phyloP scores from a whole-genome alignment of 2,329 filamentous ascomycete genomes.

The Ceratocystis lukuohia region DNA sequence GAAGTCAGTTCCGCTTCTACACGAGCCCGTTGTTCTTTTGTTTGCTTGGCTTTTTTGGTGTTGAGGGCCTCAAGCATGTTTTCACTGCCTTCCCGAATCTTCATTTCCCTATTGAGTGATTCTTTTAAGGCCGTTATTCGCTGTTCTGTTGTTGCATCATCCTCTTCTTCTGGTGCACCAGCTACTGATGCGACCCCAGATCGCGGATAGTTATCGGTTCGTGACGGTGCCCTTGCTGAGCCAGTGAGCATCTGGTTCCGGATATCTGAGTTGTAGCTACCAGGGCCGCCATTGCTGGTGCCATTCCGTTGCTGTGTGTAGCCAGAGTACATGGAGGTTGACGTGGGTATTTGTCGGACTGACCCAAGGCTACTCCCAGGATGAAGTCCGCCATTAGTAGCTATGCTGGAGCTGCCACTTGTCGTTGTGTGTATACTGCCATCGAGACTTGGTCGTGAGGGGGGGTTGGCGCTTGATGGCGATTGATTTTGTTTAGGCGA shows the following conservation, averaged over 20 bases:
- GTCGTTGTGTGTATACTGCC: constrained; percentile 44
- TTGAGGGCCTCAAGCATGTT: constrained; percentile 94
- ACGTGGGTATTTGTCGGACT: constrained; percentile 40
- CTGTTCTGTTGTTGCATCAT: constrained; percentile 49
- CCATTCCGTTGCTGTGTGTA: constrained; percentile 24
- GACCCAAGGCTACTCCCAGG: constrained; percentile 44
- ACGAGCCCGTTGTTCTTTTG: constrained; percentile 65
- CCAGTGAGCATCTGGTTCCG: constrained; percentile 55
- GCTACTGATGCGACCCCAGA: constrained; percentile 13
- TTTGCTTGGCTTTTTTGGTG: constrained; percentile 88
- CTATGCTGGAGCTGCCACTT: constrained; percentile 31
- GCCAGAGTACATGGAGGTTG: constrained; percentile 48
- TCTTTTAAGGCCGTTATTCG: constrained; percentile 65
- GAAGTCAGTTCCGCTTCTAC: constrained; percentile 83
- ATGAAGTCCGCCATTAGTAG: constrained; percentile 25
- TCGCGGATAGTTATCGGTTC: constrained; percentile 33
- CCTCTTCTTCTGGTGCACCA: constrained; percentile 42
- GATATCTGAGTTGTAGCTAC: constrained; percentile 82
- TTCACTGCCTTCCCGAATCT: constrained; percentile 95
- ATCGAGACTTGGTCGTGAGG: constrained; percentile 18
- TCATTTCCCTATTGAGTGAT: constrained; percentile 83
- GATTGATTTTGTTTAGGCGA: constrained; percentile 24
- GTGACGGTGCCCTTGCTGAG: constrained; percentile 44
- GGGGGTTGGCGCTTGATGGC: constrained; percentile 30
- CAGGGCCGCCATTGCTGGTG: constrained; percentile 41